Base-by-base conservation (phyloP, 2,329 filamentous ascomycete species). In the Basipetospora chlamydospora region DNA sequence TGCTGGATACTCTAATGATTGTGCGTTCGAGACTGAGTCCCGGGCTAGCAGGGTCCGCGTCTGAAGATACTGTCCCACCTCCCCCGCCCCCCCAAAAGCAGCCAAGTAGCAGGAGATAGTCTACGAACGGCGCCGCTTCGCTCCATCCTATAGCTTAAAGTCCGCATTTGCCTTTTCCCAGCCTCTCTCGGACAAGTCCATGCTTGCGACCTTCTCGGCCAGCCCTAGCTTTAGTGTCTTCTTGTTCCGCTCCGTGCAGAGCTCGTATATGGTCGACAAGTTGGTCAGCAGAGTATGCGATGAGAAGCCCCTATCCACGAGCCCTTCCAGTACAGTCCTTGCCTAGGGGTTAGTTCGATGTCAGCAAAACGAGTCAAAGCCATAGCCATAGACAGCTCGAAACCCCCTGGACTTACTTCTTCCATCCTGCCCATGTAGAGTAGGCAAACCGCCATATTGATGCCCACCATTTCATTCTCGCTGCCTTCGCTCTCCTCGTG, bases 251-350 rank as follows among this genome's bases (percentile, higher is more conserved):
- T 96, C 87, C 0, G 82, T 87, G 52, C 82, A 90, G 6, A 96
- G 67, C 57, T 96, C 90, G 52, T 93, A 96, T 47, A 94, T 73
- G 0, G 88, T 96, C 9, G 78, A 76, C 10, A 98, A 58, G 52
- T 96, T 96, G 58, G 95, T 93, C 0, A 92, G 71, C 3, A 94
- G 59, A 1, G 82, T 82, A 43, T 82, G 77, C 40, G 88, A 95
- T 0, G 74, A 71, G 28, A 73, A 63, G 1, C 76, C 72, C 1
- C 62, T 53, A 3, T 73, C 64, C 0, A 86, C 63, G 9, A 92
- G 58, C 0, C 60, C 57, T 48, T 88, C 79, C 3, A 95, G 61
- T 1, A 82, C 57, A 10, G 63, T 56, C 11, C 73, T 73, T 1
- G 83, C 80, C 67, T 83, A 41, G 3, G n/a, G 29, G 29, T 16